These are phyloP conservation scores for Candida neerlandica DNA, from an alignment of 1,139 yeast genomes.

Conservation along the genomic window DNA sequence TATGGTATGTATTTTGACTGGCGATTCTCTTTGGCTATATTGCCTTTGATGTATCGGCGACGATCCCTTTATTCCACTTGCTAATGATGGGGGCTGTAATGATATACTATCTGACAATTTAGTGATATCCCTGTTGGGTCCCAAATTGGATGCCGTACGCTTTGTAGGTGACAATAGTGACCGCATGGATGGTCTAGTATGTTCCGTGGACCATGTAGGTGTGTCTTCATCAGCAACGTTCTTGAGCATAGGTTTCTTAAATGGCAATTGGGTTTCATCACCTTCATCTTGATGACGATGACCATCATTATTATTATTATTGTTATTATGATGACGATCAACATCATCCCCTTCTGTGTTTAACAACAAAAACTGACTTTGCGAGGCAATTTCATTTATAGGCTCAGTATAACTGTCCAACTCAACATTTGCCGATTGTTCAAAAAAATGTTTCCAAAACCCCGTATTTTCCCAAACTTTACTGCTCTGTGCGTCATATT, in stretches of 20 bases:
- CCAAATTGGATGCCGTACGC: conserved; percentile 26
- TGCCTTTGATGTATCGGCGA: conserved; percentile 12
- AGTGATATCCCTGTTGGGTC: conserved; percentile 16
- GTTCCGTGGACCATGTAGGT: conserved; percentile 44
- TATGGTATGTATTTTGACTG: conserved; percentile 27
- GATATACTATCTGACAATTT: conserved; percentile 10
- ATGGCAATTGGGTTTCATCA: conserved; percentile 9
- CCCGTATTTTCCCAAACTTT: conserved; percentile 62
- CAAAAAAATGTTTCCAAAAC: conserved; percentile 78
- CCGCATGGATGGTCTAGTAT: conserved; percentile 19
- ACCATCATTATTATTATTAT: conserved; percentile 7
- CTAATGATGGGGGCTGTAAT: conserved; percentile 11
- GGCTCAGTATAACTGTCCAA: conserved; percentile 61
- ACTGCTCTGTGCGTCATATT: conserved; percentile 56
- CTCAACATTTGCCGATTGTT: conserved; percentile 73
- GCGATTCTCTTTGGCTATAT: conserved; percentile 15
- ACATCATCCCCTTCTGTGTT: conserved; percentile 17
- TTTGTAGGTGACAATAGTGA: conserved; percentile 32
- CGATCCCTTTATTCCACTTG: background rate
- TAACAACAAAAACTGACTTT: conserved; percentile 22
- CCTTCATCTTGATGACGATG: conserved; percentile 5
- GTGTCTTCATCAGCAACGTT: conserved; percentile 33
- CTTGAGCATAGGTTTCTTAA: conserved; percentile 27
- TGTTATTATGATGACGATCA: conserved; percentile 9
- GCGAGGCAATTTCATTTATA: conserved; percentile 17